phyloP scores from a whole-genome alignment of 352 stramenopile genomes.

The Phytophthora boehmeriae region DNA sequence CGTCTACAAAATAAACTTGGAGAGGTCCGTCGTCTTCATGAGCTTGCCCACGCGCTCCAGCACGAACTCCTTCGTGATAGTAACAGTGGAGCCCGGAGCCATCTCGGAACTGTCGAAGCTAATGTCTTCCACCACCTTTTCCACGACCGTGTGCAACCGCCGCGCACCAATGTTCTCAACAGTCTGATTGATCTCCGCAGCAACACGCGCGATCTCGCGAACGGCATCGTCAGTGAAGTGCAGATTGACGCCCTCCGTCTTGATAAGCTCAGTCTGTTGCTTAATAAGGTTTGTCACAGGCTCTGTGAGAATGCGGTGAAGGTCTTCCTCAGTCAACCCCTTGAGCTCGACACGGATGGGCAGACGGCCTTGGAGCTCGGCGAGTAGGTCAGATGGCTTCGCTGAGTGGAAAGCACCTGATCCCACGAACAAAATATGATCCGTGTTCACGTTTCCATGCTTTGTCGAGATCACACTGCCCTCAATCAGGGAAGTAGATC shows the following conservation, averaged over 20 bases:
- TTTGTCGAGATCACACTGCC: conserved; percentile 98
- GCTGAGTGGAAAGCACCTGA: conserved; percentile 97
- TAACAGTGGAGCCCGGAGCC: conserved; percentile 76
- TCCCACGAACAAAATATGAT: conserved; percentile 99
- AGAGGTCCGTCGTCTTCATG: conserved; percentile 96
- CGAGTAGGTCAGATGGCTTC: conserved; percentile 98
- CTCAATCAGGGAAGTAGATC: conserved; percentile 99
- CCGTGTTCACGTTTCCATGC: conserved; percentile 99
- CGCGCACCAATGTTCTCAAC: conserved; percentile 99
- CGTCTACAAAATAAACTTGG: conserved; percentile 98
- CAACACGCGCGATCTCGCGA: conserved; percentile 96
- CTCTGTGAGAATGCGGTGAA: conserved; percentile 99
- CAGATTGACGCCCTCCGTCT: conserved; percentile 95
- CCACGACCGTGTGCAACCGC: conserved; percentile 97
- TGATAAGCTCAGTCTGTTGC: conserved; percentile 98
- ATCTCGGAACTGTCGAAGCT: conserved; percentile 98
- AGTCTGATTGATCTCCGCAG: conserved; percentile 95
- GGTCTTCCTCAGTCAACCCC: conserved; percentile 97
- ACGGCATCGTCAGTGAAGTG: conserved; percentile 98
- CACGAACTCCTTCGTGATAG: conserved; percentile 95
- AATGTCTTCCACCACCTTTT: conserved; percentile 99
- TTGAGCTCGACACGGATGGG: conserved; percentile 99
- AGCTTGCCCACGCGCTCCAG: conserved; percentile 93
- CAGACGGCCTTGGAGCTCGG: conserved; percentile 97
- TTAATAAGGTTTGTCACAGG: conserved; percentile 98